Conservation (phyloP, 2,329 filamentous ascomycete species). For the Penicillium brasilianum region DNA sequence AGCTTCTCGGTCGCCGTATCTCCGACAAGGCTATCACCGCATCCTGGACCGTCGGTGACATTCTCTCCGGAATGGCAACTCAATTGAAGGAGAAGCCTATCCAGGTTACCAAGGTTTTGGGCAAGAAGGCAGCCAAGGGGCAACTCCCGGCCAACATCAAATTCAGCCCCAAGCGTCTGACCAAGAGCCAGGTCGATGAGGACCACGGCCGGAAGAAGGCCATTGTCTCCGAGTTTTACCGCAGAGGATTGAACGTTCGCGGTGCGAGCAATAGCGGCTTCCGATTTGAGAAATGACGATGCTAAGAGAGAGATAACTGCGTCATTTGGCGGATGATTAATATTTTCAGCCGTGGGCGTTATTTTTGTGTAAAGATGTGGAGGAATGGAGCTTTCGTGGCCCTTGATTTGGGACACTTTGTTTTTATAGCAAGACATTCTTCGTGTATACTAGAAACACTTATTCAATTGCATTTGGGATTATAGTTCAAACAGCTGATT, state of each 20-base stretch:
- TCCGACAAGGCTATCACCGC: slow-evolving; percentile 70
- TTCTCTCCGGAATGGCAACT: slow-evolving; percentile 48
- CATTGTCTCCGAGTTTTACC: slow-evolving; percentile 71
- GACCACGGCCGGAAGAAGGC: slow-evolving; percentile 78
- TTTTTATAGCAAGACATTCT: slow-evolving; percentile 25
- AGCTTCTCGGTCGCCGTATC: slow-evolving; percentile 78
- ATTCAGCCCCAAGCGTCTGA: slow-evolving; percentile 68
- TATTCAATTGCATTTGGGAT: slow-evolving; percentile 20
- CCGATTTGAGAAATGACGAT: neutral
- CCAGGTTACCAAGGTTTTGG: slow-evolving; percentile 59
- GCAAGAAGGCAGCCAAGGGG: slow-evolving; percentile 51
- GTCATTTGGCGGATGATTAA: neutral
- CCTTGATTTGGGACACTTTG: neutral
- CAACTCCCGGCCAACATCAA: slow-evolving; percentile 69
- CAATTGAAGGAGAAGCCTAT: slow-evolving; percentile 49
- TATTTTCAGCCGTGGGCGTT: neutral
- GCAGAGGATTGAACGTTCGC: slow-evolving; percentile 63
- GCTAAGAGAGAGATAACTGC: neutral
- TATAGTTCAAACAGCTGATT: neutral
- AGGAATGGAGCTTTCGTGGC: neutral
- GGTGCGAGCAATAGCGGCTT: neutral
- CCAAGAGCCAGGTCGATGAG: slow-evolving; percentile 72
- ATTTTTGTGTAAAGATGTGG: slow-evolving; percentile 13
- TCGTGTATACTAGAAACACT: slow-evolving; percentile 35
- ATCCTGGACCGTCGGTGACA: slow-evolving; percentile 58